phyloP scores from a whole-genome alignment of 805 yeast genomes.

The Starmerella asiatica region DNA sequence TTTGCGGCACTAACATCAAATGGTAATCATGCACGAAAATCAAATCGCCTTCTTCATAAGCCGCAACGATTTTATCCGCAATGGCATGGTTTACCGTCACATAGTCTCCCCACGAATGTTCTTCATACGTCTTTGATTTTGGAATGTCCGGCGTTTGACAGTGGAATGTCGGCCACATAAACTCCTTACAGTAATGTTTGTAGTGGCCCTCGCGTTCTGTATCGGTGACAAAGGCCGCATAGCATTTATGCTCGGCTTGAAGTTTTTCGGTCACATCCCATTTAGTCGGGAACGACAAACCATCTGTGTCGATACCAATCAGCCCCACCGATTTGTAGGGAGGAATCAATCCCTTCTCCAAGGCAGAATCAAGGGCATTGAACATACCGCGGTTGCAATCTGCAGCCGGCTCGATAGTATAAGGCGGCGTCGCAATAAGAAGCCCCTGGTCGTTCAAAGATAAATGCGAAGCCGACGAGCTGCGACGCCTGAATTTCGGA shows the following conservation, averaged over 20 bases:
- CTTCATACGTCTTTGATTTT: constrained; percentile 86
- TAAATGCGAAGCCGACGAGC: constrained; percentile 4
- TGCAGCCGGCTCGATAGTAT: constrained; percentile 43
- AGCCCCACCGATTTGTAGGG: constrained; percentile 74
- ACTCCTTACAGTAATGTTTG: constrained; percentile 80
- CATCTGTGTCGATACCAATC: constrained; percentile 80
- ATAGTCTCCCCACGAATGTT: constrained; percentile 85
- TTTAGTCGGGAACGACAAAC: constrained; percentile 46
- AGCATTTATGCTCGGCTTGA: constrained; percentile 34
- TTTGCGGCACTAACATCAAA: constrained; percentile 66
- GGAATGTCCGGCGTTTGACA: constrained; percentile 95
- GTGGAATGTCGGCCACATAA: constrained; percentile 88
- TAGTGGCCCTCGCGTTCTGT: constrained; percentile 80
- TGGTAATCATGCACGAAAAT: constrained; percentile 95
- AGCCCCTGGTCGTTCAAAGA: constrained; percentile 1
- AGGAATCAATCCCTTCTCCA: constrained; percentile 26
- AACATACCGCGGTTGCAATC: constrained; percentile 81
- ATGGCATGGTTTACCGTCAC: constrained; percentile 58
- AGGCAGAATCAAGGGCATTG: constrained; percentile 63
- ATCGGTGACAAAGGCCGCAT: constrained; percentile 64
- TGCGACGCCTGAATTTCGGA: constrained; percentile 1
- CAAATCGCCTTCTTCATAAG: constrained; percentile 60
- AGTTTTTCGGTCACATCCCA: constrained; percentile 36
- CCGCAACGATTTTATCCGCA: constrained; percentile 59
- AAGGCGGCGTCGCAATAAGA: constrained; percentile 24